phyloP scores from a whole-genome alignment of 805 yeast species.

The Yamadazyma takamatsuzukensis region DNA sequence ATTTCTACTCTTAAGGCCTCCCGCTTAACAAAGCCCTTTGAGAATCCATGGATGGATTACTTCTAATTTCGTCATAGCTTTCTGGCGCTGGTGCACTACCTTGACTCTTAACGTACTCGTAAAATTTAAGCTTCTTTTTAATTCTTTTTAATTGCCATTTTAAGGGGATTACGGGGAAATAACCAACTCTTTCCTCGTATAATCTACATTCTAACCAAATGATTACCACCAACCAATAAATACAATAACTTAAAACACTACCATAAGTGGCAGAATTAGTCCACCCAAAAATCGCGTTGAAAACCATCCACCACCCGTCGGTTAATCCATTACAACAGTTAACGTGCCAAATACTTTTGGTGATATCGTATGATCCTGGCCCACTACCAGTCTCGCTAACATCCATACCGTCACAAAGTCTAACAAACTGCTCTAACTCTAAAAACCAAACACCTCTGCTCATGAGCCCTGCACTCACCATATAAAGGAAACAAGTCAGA shows the following conservation, averaged over 20 bases:
- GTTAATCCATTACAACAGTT: conserved; percentile 45
- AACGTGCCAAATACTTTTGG: conserved; percentile 42
- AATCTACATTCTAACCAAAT: conserved; percentile 26
- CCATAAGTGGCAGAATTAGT: conserved; percentile 45
- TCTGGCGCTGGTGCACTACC: background rate
- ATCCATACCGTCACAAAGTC: conserved; percentile 38
- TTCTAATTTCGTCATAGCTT: conserved; percentile 6
- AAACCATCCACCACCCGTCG: conserved; percentile 46
- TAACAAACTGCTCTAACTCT: conserved; percentile 37
- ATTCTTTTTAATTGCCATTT: conserved; percentile 38
- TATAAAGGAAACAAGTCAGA: conserved; percentile 38
- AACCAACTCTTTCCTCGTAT: conserved; percentile 36
- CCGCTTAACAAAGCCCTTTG: too few relatives aligned
- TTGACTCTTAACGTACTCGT: conserved; percentile 4
- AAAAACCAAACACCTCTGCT: conserved; percentile 44
- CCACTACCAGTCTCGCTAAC: conserved; percentile 44
- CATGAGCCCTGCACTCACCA: conserved; percentile 43
- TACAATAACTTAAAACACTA: conserved; percentile 33
- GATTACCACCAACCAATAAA: conserved; percentile 36
- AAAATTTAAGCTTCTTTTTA: conserved; percentile 20
- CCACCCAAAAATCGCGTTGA: conserved; percentile 45
- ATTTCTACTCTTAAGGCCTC: too few relatives aligned
- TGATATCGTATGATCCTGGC: conserved; percentile 43
- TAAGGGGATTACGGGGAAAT: conserved; percentile 35
- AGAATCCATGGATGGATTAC: conserved; percentile 2